Percentiles rank a stretch among this genome's conserved stretches.
These are phyloP conservation scores for Myxozyma kluyveri DNA, from an alignment of 805 yeast genomes.

Conservation along the genomic window DNA sequence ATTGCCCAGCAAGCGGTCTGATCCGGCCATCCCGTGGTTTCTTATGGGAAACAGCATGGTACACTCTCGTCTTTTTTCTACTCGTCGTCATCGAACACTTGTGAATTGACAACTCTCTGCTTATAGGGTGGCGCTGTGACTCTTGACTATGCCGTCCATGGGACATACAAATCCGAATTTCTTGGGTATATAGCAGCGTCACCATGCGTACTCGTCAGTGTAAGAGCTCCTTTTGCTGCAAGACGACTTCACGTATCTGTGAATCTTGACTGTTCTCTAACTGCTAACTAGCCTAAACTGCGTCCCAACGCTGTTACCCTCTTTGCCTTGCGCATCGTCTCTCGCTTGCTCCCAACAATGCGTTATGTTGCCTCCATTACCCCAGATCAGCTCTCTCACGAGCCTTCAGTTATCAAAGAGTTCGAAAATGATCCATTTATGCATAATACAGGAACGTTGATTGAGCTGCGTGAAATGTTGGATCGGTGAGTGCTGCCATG, in stretches of 20 bases:
- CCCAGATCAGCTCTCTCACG: conserved; percentile 34
- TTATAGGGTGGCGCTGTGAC: conserved; percentile 41
- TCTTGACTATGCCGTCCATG: conserved; percentile 40
- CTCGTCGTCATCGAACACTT: too few relatives aligned
- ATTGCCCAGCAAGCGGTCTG: conserved; percentile 5
- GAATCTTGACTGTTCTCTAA: too few relatives aligned
- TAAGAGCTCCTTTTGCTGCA: too few relatives aligned
- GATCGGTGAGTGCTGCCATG: conserved; percentile 8
- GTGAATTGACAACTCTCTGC: background rate
- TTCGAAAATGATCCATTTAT: conserved; percentile 35
- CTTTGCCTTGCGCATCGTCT: background rate
- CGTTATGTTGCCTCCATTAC: conserved; percentile 12
- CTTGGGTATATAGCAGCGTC: conserved; percentile 39
- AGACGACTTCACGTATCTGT: too few relatives aligned
- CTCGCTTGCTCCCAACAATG: background rate
- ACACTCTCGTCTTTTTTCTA: too few relatives aligned
- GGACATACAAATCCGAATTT: conserved; percentile 36
- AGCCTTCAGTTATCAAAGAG: conserved; percentile 30
- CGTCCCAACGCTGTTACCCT: background rate
- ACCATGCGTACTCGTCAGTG: conserved; percentile 36
- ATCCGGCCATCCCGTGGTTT: conserved; percentile 19
- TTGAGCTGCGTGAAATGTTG: conserved; percentile 38
- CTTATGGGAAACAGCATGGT: conserved; percentile 26
- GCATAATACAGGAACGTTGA: conserved; percentile 34
- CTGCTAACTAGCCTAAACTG: too few relatives aligned